These are phyloP conservation scores for Anisodus tanguticus DNA, from an alignment of 257 asterid species.

Conservation along the genomic window DNA sequence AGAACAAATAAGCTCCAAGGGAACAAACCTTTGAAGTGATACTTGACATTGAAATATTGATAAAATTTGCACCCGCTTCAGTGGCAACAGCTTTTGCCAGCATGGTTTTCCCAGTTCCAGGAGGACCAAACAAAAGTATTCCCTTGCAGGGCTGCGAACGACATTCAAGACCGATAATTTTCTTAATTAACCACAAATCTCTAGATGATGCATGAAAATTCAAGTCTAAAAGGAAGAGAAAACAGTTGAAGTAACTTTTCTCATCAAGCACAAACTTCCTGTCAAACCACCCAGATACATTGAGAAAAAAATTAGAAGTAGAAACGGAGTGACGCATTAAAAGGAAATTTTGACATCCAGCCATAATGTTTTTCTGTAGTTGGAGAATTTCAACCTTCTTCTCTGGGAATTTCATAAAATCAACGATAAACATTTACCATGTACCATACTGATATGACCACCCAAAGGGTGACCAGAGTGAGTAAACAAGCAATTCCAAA, in stretches of 20 bases:
- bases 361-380: background rate
- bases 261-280: background rate
- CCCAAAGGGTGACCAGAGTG: background rate
- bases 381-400: background rate
- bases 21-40: constrained; percentile 73
- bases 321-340: background rate
- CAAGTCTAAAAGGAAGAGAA: background rate
- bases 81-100: constrained; percentile 92
- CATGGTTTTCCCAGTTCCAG: constrained; percentile 94
- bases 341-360: background rate
- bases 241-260: background rate
- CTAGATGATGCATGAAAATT: constrained; percentile 14
- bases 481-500: background rate
- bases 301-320: constrained; percentile 4
- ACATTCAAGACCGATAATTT: background rate
- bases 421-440: background rate
- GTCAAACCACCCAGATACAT: background rate
- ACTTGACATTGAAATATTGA: constrained; percentile 88
- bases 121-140: constrained; percentile 84
- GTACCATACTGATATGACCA: background rate
- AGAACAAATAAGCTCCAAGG: background rate
- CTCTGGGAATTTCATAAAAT: background rate
- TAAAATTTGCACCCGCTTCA: constrained; percentile 92
- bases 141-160: constrained; percentile 80
- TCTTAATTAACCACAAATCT: background rate